Percentiles rank a stretch among this genome's conserved stretches.
phyloP scores from a whole-genome alignment of 805 yeast species.

The Ogataea nonfermentans region DNA sequence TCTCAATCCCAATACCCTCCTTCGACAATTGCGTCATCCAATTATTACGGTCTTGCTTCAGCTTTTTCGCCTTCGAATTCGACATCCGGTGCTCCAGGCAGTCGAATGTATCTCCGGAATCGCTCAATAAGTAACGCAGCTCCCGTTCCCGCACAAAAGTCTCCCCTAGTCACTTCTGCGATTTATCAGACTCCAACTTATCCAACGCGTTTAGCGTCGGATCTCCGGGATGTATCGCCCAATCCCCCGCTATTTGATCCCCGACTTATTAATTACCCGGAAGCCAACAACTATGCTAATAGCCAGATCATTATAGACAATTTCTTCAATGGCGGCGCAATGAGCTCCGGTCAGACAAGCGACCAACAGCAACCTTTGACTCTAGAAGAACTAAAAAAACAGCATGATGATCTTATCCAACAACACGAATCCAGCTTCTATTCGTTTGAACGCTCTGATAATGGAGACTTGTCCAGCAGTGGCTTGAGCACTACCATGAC shows the following conservation, averaged over 20 bases:
- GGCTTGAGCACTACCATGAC: background rate
- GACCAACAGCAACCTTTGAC: constrained; percentile 8
- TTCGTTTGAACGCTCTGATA: constrained; percentile 10
- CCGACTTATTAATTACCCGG: constrained; percentile 10
- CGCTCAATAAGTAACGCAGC: constrained; percentile 21
- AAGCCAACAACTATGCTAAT: background rate
- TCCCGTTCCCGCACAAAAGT: constrained; percentile 7
- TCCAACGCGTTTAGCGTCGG: constrained; percentile 4
- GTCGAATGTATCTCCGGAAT: constrained; percentile 12
- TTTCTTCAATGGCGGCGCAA: constrained; percentile 7
- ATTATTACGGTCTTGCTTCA: constrained; percentile 4
- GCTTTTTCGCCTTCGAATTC: constrained; percentile 13
- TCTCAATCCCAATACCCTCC: constrained; percentile 24
- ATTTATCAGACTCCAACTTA: constrained; percentile 1
- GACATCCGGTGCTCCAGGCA: constrained; percentile 1
- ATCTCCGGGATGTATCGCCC: constrained; percentile 2
- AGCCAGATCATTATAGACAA: constrained; percentile 18
- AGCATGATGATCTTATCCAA: constrained; percentile 22
- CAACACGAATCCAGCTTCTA: constrained; percentile 17
- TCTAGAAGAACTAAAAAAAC: constrained; percentile 23
- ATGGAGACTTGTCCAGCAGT: background rate
- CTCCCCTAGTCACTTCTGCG: constrained; percentile 9
- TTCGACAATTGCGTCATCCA: constrained; percentile 3
- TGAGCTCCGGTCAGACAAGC: background rate
- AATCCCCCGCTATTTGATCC: constrained; percentile 18